Conservation (phyloP, 2,329 filamentous ascomycete species). For the Alternaria solani region DNA sequence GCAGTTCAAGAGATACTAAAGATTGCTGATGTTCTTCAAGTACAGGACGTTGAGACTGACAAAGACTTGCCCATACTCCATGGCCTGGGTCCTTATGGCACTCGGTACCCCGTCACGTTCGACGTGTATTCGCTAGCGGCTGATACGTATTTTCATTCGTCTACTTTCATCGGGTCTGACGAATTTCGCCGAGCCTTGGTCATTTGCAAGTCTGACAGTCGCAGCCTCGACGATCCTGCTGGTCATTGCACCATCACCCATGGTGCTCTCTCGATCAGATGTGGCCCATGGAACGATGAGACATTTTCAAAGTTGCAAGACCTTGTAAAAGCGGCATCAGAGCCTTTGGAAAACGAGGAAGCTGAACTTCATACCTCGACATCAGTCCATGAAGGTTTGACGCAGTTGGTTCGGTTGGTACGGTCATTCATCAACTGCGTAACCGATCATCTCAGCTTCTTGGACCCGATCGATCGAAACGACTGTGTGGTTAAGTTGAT, state of each 20-base stretch:
- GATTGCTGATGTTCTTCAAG: not conserved
- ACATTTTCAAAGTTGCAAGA: constrained; percentile 54
- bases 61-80: constrained; percentile 31
- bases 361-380: not conserved
- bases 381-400: constrained; percentile 5
- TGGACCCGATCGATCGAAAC: constrained; percentile 62
- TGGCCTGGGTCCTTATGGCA: constrained; percentile 59
- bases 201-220: constrained; percentile 9
- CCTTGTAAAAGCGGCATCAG: constrained; percentile 19
- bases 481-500: constrained; percentile 56
- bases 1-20: constrained; percentile 26
- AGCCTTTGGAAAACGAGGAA: constrained; percentile 2
- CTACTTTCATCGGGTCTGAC: constrained; percentile 66
- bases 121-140: constrained; percentile 58
- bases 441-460: constrained; percentile 59
- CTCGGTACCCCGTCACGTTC: constrained; percentile 62
- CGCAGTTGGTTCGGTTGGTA: constrained; percentile 37
- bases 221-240: constrained; percentile 55
- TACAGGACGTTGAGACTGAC: constrained; percentile 15
- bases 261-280: constrained; percentile 50
- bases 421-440: constrained; percentile 60
- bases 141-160: constrained; percentile 64
- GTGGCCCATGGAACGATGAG: constrained; percentile 65
- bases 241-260: constrained; percentile 52
- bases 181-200: constrained; percentile 58